phyloP scores from a whole-genome alignment of 73 alveolate genomes.

The Paraurostyla sp. region DNA sequence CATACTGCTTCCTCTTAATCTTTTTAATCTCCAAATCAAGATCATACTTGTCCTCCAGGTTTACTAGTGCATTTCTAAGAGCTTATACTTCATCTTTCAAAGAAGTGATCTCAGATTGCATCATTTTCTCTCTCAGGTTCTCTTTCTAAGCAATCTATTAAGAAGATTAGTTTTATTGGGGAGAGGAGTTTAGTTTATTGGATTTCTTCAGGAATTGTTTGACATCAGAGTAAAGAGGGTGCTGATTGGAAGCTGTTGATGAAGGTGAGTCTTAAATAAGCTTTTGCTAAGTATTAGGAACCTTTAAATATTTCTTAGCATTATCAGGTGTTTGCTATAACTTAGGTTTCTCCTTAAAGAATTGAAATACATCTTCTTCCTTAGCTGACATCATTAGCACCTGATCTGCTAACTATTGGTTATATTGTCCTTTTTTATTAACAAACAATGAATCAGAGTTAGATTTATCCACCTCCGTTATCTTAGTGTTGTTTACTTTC shows the following conservation, averaged over 20 bases:
- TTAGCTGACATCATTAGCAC: constrained; percentile 26
- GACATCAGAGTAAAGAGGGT: constrained; percentile 20
- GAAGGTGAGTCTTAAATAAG: neutral
- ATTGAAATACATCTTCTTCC: constrained; percentile 27
- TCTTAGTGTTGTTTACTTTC: constrained; percentile 25
- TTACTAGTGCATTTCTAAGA: neutral
- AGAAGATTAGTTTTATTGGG: neutral
- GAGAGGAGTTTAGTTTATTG: neutral
- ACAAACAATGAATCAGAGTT: neutral
- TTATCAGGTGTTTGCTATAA: neutral
- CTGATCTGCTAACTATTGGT: constrained; percentile 10
- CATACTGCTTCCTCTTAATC: neutral
- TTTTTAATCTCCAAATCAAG: constrained; percentile 6
- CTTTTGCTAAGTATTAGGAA: neutral
- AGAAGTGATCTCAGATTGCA: neutral
- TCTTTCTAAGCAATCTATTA: neutral
- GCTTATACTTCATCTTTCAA: constrained; percentile 6
- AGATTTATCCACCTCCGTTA: neutral
- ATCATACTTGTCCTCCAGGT: constrained; percentile 36
- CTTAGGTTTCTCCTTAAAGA: neutral
- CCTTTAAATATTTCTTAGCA: neutral
- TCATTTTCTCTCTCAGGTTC: constrained; percentile 24
- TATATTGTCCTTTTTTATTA: neutral
- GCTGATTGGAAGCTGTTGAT: neutral
- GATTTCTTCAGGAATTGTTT: neutral